phyloP scores from a whole-genome alignment of 768 basidiomycete genomes.

The Amanita rimosa region DNA sequence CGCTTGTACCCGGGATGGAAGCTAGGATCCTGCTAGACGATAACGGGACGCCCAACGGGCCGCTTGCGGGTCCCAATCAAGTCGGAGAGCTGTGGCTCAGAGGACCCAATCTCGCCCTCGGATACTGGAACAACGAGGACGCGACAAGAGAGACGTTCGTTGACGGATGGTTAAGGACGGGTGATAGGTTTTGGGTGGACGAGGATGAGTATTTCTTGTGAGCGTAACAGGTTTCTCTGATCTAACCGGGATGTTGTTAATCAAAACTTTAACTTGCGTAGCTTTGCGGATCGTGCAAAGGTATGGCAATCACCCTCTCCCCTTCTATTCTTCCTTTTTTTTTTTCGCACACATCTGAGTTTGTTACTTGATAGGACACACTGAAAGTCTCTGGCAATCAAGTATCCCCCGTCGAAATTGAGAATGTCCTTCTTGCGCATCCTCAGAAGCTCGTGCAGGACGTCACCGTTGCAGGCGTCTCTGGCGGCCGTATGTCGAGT shows the following conservation, averaged over 20 bases:
- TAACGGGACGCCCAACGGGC: slow-evolving; percentile 22
- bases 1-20: slow-evolving; percentile 55
- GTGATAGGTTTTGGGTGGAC: slow-evolving; percentile 58
- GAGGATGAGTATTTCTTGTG: slow-evolving; percentile 57
- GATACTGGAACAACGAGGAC: slow-evolving; percentile 64
- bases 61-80: slow-evolving; percentile 39
- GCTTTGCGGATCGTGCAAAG: slow-evolving; percentile 69
- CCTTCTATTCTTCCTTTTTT: not conserved
- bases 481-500: slow-evolving; percentile 55
- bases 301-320: slow-evolving; percentile 21
- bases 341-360: not conserved
- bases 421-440: slow-evolving; percentile 51
- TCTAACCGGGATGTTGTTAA: not conserved
- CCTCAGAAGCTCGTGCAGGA: slow-evolving; percentile 53
- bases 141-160: slow-evolving; percentile 58
- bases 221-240: slow-evolving; percentile 11
- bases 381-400: slow-evolving; percentile 73
- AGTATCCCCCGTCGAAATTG: slow-evolving; percentile 75
- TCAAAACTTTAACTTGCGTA: too few species aligned
- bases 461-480: slow-evolving; percentile 66
- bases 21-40: slow-evolving; percentile 50
- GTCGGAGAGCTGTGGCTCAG: slow-evolving; percentile 56
- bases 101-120: slow-evolving; percentile 43
- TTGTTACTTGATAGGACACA: slow-evolving; percentile 40
- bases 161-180: slow-evolving; percentile 66